Evolutionary conservation across 371 early-diverging fungal genomes (phyloP).

Genomic region (Mortierella sp.): DNA sequence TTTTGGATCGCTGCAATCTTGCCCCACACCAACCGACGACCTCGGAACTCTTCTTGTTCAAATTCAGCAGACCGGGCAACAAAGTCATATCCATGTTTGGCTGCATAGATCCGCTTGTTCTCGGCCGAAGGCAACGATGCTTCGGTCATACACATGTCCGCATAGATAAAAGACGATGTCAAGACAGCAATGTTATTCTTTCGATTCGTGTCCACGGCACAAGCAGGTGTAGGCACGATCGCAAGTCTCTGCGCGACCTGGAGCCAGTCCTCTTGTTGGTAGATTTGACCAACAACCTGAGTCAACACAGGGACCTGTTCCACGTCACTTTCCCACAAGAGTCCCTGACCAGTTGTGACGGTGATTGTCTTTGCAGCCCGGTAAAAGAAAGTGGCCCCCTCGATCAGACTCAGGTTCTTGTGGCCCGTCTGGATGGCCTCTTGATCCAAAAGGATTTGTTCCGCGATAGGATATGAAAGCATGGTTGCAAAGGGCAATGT

Average conservation of each 20-base stretch:
- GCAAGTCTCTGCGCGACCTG: slow-evolving; percentile 1
- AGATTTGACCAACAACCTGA: slow-evolving; percentile 43
- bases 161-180: slow-evolving; percentile 63
- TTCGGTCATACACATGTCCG: slow-evolving; percentile 62
- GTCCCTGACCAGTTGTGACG: slow-evolving; percentile 8
- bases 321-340: slow-evolving; percentile 15
- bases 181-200: slow-evolving; percentile 52
- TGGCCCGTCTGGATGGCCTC: background rate
- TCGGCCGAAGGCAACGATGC: slow-evolving; percentile 56
- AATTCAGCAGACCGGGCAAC: slow-evolving; percentile 65
- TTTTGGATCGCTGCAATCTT: slow-evolving; percentile 66
- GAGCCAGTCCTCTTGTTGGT: slow-evolving; percentile 6
- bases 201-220: slow-evolving; percentile 6
- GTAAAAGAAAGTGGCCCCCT: slow-evolving; percentile 7
- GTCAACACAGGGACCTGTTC: slow-evolving; percentile 27
- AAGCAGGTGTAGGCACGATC: slow-evolving; percentile 3
- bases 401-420: slow-evolving; percentile 12
- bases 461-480: background rate
- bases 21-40: slow-evolving; percentile 63
- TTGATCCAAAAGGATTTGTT: background rate
- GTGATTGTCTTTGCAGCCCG: slow-evolving; percentile 30
- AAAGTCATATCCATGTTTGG: slow-evolving; percentile 63
- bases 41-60: slow-evolving; percentile 57
- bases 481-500: background rate
- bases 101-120: slow-evolving; percentile 63